Conservation (phyloP, 1,139 yeast genomes). For the Casaregolazyma lundiana region DNA sequence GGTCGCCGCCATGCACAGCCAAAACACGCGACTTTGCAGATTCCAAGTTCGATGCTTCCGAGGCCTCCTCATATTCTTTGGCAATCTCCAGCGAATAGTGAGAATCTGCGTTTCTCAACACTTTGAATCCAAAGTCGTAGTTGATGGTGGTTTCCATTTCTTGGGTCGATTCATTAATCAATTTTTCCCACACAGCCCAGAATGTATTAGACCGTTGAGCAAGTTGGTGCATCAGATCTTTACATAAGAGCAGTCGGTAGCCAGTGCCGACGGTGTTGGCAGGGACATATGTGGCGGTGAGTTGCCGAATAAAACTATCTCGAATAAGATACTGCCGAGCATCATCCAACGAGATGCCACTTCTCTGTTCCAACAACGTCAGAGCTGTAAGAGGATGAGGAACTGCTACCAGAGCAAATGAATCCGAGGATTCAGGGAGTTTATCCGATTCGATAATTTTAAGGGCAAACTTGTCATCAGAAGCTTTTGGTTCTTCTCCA, state of each 20-base stretch:
- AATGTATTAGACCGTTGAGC: conserved; percentile 18
- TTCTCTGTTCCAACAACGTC: conserved; percentile 14
- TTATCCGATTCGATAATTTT: conserved; percentile 9
- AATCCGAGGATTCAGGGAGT: conserved; percentile 15
- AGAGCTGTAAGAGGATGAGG: conserved; percentile 20
- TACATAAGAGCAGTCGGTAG: conserved; percentile 18
- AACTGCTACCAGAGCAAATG: conserved; percentile 20
- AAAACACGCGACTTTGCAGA: conserved; percentile 13
- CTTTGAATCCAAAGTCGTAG: conserved; percentile 24
- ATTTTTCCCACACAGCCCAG: conserved; percentile 24
- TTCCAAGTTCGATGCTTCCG: conserved; percentile 12
- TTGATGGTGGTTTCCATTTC: conserved; percentile 15
- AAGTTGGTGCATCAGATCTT: conserved; percentile 20
- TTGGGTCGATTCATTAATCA: conserved; percentile 13
- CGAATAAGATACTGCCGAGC: conserved; percentile 16
- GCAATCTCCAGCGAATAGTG: conserved; percentile 5
- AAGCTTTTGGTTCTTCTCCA: background rate
- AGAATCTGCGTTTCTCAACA: conserved; percentile 9
- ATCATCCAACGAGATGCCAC: conserved; percentile 14
- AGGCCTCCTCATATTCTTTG: conserved; percentile 7
- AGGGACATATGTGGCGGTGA: conserved; percentile 19
- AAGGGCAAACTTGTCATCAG: conserved; percentile 9
- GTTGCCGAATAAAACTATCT: conserved; percentile 17
- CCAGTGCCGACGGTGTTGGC: conserved; percentile 17
- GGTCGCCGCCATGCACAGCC: conserved; percentile 1